These are phyloP conservation scores for Globisporangium irregulare DNA, from an alignment of 352 stramenopile species.

Conservation along the genomic window DNA sequence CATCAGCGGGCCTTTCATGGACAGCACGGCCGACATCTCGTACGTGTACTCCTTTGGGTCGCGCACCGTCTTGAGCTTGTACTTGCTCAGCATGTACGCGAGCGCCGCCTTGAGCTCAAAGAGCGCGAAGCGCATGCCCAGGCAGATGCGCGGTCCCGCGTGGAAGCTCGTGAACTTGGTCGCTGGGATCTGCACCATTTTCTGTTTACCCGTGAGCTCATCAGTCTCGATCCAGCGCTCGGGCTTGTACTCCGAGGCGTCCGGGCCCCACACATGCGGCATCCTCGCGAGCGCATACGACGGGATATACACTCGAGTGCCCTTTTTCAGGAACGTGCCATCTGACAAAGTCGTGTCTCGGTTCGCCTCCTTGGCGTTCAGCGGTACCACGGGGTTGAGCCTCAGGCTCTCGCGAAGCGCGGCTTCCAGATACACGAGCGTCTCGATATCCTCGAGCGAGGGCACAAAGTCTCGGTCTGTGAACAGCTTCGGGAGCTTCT, in stretches of 20 bases:
- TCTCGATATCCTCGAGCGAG: constrained; percentile 24
- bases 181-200: constrained; percentile 5
- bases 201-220: constrained; percentile 19
- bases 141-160: constrained; percentile 37
- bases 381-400: constrained; percentile 54
- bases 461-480: constrained; percentile 2
- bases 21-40: constrained; percentile 38
- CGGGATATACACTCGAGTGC: constrained; percentile 49
- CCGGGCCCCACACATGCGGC: constrained; percentile 40
- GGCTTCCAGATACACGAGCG: constrained; percentile 60
- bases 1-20: constrained; percentile 11
- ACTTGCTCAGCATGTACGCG: constrained; percentile 35
- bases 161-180: constrained; percentile 40
- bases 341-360: constrained; percentile 56
- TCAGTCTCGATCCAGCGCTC: constrained; percentile 56
- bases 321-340: constrained; percentile 50
- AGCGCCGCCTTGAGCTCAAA: constrained; percentile 47
- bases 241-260: constrained; percentile 47
- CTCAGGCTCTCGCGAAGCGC: constrained; percentile 65
- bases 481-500: constrained; percentile 14
- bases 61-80: constrained; percentile 35
- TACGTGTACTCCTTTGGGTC: constrained; percentile 42
- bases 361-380: constrained; percentile 54
- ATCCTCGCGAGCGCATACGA: constrained; percentile 48
- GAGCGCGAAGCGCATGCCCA: constrained; percentile 49